Percentiles rank a stretch among this genome's conserved stretches.
Evolutionary conservation across 2,329 filamentous ascomycete genomes (phyloP).

Genomic region (Ophiostoma perfectum): DNA sequence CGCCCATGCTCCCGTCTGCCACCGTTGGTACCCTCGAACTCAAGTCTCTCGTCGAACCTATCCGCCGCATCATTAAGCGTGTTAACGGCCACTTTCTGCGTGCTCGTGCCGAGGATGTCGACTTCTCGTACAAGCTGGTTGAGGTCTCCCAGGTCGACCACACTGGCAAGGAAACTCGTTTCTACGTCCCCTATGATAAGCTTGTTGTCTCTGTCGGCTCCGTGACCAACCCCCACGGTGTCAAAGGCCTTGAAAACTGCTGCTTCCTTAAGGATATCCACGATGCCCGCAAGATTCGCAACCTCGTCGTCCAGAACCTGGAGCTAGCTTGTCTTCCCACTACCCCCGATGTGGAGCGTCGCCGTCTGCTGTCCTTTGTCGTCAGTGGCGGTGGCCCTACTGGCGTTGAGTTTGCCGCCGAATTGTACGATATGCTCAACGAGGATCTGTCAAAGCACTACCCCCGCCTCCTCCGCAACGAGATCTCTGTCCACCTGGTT

Average conservation of each 20-base stretch:
- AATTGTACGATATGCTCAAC: constrained; percentile 92
- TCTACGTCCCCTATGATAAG: constrained; percentile 98
- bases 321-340: constrained; percentile 91
- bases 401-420: constrained; percentile 94
- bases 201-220: constrained; percentile 88
- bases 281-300: constrained; percentile 84
- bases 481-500: constrained; percentile 96
- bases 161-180: constrained; percentile 66
- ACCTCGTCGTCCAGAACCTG: constrained; percentile 80
- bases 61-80: constrained; percentile 72
- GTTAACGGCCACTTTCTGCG: constrained; percentile 86
- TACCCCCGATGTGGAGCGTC: constrained; percentile 80
- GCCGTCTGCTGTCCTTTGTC: constrained; percentile 87
- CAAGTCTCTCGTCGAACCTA: constrained; percentile 85
- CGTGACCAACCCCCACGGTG: constrained; percentile 88
- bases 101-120: constrained; percentile 78
- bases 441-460: constrained; percentile 83
- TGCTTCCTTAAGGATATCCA: constrained; percentile 93
- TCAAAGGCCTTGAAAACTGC: constrained; percentile 89
- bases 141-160: constrained; percentile 72
- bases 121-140: constrained; percentile 85
- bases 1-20: constrained; percentile 93
- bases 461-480: constrained; percentile 85
- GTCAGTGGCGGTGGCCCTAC: constrained; percentile 92
- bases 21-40: constrained; percentile 93